A percentile compares a stretch with the other conserved stretches of the same genome.
These are phyloP conservation scores for Xylariales sp. DNA, from an alignment of 2,329 filamentous ascomycete species.

Conservation along the genomic window DNA sequence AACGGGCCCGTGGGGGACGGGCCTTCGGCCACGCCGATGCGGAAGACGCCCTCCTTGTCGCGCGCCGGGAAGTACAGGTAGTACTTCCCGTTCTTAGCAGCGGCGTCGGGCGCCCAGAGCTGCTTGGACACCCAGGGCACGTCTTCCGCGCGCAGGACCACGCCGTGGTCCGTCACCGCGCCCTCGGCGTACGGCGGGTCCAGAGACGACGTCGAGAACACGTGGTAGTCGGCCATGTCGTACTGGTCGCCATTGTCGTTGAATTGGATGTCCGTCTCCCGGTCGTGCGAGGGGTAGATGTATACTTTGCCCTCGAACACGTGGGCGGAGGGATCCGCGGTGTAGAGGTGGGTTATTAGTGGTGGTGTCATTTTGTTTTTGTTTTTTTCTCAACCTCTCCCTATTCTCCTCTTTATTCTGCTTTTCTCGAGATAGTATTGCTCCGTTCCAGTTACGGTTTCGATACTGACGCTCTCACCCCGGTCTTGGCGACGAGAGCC, in stretches of 20 bases:
- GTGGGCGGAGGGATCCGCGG: constrained; percentile 83
- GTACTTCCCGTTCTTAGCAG: constrained; percentile 72
- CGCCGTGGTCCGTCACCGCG: constrained; percentile 76
- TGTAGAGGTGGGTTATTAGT: constrained; percentile 80
- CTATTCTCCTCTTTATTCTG: constrained; percentile 6
- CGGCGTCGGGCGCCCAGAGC: constrained; percentile 84
- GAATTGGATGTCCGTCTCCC: constrained; percentile 77
- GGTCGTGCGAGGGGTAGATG: constrained; percentile 85
- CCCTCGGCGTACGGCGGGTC: constrained; percentile 59
- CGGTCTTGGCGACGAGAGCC: neutral
- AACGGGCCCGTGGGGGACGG: constrained; percentile 77
- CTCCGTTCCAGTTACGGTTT: neutral
- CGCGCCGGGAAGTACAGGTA: constrained; percentile 83
- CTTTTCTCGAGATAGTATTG: neutral
- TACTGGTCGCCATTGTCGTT: constrained; percentile 90
- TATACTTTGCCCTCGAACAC: constrained; percentile 81
- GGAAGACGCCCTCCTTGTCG: constrained; percentile 76
- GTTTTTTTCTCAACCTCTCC: neutral
- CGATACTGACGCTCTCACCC: neutral
- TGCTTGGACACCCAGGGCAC: constrained; percentile 83
- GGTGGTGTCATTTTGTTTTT: constrained; percentile 62
- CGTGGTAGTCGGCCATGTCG: constrained; percentile 87
- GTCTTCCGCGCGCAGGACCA: constrained; percentile 69
- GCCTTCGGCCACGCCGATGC: constrained; percentile 77
- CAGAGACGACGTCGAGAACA: constrained; percentile 69